Percentiles rank a stretch among this genome's conserved stretches.
phyloP scores from a whole-genome alignment of 805 yeast genomes.

The Zygotorulaspora florentina region DNA sequence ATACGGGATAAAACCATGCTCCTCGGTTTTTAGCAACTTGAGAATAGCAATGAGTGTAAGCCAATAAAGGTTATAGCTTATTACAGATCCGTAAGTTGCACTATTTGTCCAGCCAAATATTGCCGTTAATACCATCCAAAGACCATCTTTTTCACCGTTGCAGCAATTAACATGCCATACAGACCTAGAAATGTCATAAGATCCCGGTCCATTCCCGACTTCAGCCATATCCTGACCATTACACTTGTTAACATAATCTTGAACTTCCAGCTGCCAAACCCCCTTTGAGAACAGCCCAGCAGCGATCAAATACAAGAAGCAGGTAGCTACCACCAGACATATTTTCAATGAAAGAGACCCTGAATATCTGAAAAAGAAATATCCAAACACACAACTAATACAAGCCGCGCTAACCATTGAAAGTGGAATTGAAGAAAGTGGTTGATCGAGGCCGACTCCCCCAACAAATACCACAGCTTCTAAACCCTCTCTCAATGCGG shows the following conservation, averaged over 20 bases:
- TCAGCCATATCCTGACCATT: conserved; percentile 83
- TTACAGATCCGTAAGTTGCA: conserved; percentile 85
- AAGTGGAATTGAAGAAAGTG: conserved; percentile 58
- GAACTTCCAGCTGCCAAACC: conserved; percentile 85
- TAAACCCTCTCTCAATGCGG: conserved; percentile 83
- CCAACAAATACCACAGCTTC: conserved; percentile 92
- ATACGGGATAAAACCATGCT: conserved; percentile 55
- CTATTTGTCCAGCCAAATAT: conserved; percentile 91
- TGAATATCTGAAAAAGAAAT: conserved; percentile 69
- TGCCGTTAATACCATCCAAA: conserved; percentile 89
- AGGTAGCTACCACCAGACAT: conserved; percentile 69
- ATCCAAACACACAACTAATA: conserved; percentile 61
- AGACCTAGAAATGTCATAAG: conserved; percentile 71
- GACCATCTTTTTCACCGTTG: conserved; percentile 86
- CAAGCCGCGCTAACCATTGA: conserved; percentile 57
- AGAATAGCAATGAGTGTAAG: conserved; percentile 42
- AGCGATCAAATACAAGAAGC: conserved; percentile 77
- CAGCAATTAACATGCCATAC: conserved; percentile 97
- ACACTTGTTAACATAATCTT: conserved; percentile 66
- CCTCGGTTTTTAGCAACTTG: conserved; percentile 47
- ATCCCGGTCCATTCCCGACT: conserved; percentile 90
- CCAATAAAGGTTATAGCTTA: conserved; percentile 74
- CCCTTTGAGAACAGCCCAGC: conserved; percentile 86
- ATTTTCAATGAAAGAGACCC: conserved; percentile 69
- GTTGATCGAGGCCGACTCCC: conserved; percentile 76